Evolutionary conservation across 306 rosid species (phyloP), one percentile per base, ranked within the genome.

Genomic region (Cucumis cinereus): DNA sequence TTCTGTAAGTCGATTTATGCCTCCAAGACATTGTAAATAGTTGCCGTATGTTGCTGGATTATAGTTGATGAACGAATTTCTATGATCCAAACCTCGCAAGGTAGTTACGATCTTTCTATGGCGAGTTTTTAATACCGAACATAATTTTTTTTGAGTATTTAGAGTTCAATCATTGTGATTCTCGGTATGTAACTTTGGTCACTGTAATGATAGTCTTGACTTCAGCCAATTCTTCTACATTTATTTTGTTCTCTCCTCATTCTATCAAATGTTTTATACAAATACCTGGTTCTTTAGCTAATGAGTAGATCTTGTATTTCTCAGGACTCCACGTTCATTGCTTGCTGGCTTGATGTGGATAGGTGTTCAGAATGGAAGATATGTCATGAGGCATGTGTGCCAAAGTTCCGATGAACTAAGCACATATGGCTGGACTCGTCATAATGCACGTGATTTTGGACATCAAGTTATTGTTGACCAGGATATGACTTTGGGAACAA

Each of bases 341-440:
- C 79, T 94, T 36, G 96, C 93, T 53, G 97, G 99, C 71, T 84
- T 94, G 58, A 94, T 94, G 99, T 94, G 99, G 99, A 81, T 94
- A 71, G 95, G 90, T 68, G 83, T 90, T 64, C 88, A 89, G 88
- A 97, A 92, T 1, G 95, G 85, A 59, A 77, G 80, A 75, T 83
- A 83, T 79, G 41, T 73, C 75, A 72, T 87, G 83, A 74, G 89
- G 72, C 91, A 87, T 50, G 73, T 87, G 38, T 94, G 99, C 79
- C 88, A 86, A 77, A 82, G 85, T 59, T 93, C 93, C 71, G 97
- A 92, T 83, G 97, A 82, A 36, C 86, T 94, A 30, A 80, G 93
- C 79, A 81, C 89, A 76, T 94, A 86, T 63, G 99, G 99, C 61
- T 92, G 98, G 98, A 87, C 79, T 49, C 84, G 78, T 75, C 98